A percentile compares a stretch with the other conserved stretches of the same genome.
Conservation (phyloP, 208 protist species). For the Leptomonas seymouri region DNA sequence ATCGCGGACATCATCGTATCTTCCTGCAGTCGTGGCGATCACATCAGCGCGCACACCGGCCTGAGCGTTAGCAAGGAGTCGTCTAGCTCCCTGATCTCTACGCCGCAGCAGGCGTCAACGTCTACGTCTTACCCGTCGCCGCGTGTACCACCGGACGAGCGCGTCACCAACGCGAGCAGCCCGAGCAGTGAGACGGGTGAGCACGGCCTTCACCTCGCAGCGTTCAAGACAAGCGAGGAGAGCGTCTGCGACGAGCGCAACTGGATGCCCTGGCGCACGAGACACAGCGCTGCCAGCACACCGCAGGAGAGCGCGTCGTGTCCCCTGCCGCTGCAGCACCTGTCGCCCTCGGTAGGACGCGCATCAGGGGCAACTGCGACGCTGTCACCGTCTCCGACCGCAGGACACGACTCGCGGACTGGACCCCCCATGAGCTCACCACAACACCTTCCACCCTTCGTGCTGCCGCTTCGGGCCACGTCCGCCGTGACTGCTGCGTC, state of each 20-base stretch:
- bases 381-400: background rate
- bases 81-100: constrained; percentile 2
- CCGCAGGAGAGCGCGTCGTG: background rate
- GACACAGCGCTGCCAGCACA: background rate
- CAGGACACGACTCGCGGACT: background rate
- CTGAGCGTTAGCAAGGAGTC: constrained; percentile 6
- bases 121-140: background rate
- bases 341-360: background rate
- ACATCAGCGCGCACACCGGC: background rate
- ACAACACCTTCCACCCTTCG: background rate
- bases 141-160: background rate
- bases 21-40: background rate
- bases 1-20: too few relatives aligned
- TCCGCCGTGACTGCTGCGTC: background rate
- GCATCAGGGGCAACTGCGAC: background rate
- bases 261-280: background rate
- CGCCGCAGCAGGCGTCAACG: constrained; percentile 7
- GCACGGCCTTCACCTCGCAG: background rate
- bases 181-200: background rate
- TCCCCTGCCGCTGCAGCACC: constrained; percentile 1
- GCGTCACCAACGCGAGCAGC: background rate
- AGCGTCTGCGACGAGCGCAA: background rate
- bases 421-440: background rate
- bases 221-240: background rate
- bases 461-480: background rate